These are phyloP conservation scores for Ramularia endophylla DNA, from an alignment of 2,329 filamentous ascomycete genomes.

Conservation along the genomic window DNA sequence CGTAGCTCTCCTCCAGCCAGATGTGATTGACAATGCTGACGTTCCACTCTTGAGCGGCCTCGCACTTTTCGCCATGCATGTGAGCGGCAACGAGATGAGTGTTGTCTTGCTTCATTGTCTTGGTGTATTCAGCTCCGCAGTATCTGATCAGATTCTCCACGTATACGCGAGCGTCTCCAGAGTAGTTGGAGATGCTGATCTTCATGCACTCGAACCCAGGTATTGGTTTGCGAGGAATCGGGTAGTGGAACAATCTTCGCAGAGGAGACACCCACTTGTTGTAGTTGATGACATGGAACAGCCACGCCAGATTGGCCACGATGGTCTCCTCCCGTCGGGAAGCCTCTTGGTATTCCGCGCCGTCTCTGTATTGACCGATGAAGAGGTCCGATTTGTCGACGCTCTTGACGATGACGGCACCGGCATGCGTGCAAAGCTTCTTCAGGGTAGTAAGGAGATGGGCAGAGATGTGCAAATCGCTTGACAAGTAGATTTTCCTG, in stretches of 20 bases:
- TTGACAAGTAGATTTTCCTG: constrained; percentile 70
- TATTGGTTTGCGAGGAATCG: constrained; percentile 69
- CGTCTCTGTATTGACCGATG: constrained; percentile 81
- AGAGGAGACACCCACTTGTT: constrained; percentile 85
- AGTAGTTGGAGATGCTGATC: constrained; percentile 94
- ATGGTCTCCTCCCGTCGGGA: constrained; percentile 60
- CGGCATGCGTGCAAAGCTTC: constrained; percentile 64
- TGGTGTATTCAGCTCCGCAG: constrained; percentile 82
- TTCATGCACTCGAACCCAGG: constrained; percentile 68
- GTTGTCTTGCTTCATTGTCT: constrained; percentile 91
- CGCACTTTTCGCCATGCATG: constrained; percentile 84
- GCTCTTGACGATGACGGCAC: constrained; percentile 60
- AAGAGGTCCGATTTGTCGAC: constrained; percentile 73
- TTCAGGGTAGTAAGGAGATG: constrained; percentile 63
- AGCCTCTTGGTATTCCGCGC: constrained; percentile 68
- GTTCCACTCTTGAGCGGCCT: constrained; percentile 87
- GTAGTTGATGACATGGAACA: constrained; percentile 84
- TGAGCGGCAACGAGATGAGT: constrained; percentile 93
- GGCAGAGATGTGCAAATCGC: constrained; percentile 64
- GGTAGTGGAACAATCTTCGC: constrained; percentile 81
- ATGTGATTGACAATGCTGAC: constrained; percentile 88
- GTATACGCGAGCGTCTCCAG: constrained; percentile 87
- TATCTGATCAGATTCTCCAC: constrained; percentile 86
- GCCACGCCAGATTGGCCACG: constrained; percentile 88
- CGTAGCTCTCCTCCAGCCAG: constrained; percentile 97